Base-by-base conservation (phyloP, 2,329 filamentous ascomycete genomes). In the Penicillium sp. region DNA sequence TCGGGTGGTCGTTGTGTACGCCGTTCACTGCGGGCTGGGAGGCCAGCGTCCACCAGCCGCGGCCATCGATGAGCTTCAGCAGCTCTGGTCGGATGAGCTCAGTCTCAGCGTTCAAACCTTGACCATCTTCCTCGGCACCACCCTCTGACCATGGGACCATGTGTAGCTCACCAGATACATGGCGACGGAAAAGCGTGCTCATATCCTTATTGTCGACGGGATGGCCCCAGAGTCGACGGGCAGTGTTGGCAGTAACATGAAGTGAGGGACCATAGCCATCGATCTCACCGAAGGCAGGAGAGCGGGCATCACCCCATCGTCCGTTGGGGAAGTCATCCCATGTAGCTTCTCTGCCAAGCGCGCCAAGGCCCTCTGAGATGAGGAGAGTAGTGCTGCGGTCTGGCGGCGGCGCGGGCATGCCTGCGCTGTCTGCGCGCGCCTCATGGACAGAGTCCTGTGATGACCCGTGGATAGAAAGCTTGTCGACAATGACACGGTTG, bases 291-390 rank as follows among this genome's bases (percentile, higher is more conserved):
- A 95, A 97, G 0, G 92, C 92, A 1, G 90, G 90, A 2, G 90
- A 95, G 44, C 92, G 82, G 4, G 91, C 88, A 64, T 96, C 92
- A 66, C 92, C 92, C 84, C 92, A 97, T 47, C 92, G 83, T 25
- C 92, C 93, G 75, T 97, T 97, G 55, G 92, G 92, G 70, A 90
- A 99, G 63, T 99, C 93, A 64, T 99, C 93, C 93, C 93, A 99
- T 0, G 93, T 99, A 29, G 93, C 93, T 76, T 97, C 92, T 41
- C 93, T 81, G 10, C 92, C 93, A 6, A 96, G 77, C 3, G 87
- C 80, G 19, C 92, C 93, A 64, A 95, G 87, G 5, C 93, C 92
- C 73, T 97, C 92, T 0, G 91, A 95, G 50, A 96, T 96, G 25
- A 91, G 89, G 9, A 97, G 80, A 0, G 89, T 93, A 67, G 91